These are phyloP conservation scores for Inonotus hispidus DNA, from an alignment of 1,284 basidiomycete species.

Conservation along the genomic window DNA sequence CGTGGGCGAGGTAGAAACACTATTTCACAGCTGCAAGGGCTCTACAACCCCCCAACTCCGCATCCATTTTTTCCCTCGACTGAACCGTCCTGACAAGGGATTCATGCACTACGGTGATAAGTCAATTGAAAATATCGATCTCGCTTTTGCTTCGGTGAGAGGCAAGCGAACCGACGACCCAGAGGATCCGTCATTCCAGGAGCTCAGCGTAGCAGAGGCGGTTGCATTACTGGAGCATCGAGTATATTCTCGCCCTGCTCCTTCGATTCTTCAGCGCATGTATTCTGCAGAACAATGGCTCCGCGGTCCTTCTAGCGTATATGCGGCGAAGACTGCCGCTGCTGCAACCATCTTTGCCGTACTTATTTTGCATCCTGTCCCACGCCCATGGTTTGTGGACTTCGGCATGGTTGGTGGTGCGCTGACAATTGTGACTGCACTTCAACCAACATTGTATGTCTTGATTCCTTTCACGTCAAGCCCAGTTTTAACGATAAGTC, in stretches of 20 bases:
- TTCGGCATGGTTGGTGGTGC: conserved; percentile 29
- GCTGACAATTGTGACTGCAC: conserved; percentile 31
- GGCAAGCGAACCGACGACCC: neutral
- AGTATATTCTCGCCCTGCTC: conserved; percentile 18
- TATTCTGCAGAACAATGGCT: conserved; percentile 23
- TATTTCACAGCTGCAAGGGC: conserved; percentile 24
- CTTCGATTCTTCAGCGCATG: conserved; percentile 23
- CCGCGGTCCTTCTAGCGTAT: conserved; percentile 26
- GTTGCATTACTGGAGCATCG: conserved; percentile 26
- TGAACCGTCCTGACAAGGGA: conserved; percentile 17
- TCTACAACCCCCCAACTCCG: conserved; percentile 20
- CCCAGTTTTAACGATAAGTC: neutral
- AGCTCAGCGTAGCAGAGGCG: conserved; percentile 28
- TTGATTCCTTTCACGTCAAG: conserved; percentile 14
- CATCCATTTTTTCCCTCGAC: conserved; percentile 29
- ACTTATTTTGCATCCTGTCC: conserved; percentile 22
- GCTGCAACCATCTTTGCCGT: conserved; percentile 28
- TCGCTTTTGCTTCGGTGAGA: neutral
- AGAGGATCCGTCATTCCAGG: conserved; percentile 9
- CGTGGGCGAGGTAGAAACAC: conserved; percentile 22
- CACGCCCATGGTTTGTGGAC: conserved; percentile 28
- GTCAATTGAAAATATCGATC: neutral
- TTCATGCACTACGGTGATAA: neutral
- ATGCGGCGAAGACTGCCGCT: conserved; percentile 28
- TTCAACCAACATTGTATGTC: conserved; percentile 25